A percentile compares a stretch with the other conserved stretches of the same genome.
Evolutionary conservation across 1,139 yeast species (phyloP).

Genomic region (Blastobotrys apis): DNA sequence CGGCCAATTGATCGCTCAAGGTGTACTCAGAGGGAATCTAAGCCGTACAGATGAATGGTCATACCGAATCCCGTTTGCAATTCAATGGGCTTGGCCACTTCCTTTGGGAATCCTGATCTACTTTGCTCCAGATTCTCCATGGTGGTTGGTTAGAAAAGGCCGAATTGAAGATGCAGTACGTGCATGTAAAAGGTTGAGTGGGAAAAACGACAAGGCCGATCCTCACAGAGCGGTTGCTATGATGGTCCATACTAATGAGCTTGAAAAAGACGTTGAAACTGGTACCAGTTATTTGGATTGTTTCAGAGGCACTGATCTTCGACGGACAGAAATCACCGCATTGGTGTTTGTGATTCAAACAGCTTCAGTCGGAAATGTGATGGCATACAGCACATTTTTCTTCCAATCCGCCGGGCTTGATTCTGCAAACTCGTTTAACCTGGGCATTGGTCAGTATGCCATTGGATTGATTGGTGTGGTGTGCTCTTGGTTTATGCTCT

Average conservation of each 20-base stretch:
- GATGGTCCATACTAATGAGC: slow-evolving; percentile 38
- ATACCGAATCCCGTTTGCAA: slow-evolving; percentile 45
- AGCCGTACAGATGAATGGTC: slow-evolving; percentile 26
- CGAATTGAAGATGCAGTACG: slow-evolving; percentile 30
- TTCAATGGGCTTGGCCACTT: slow-evolving; percentile 63
- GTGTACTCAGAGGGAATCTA: slow-evolving; percentile 19
- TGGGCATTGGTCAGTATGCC: slow-evolving; percentile 25
- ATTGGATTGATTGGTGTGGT: slow-evolving; percentile 50
- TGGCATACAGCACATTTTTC: slow-evolving; percentile 21
- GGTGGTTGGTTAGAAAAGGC: slow-evolving; percentile 46
- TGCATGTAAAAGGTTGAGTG: slow-evolving; percentile 12
- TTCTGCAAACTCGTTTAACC: slow-evolving; percentile 18
- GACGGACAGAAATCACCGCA: slow-evolving; percentile 50
- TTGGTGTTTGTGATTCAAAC: slow-evolving; percentile 7
- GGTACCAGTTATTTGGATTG: slow-evolving; percentile 28
- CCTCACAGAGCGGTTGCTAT: slow-evolving; percentile 38
- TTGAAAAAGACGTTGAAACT: slow-evolving; percentile 7
- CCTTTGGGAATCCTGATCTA: slow-evolving; percentile 47
- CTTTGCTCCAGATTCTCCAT: slow-evolving; percentile 55
- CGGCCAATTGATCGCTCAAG: slow-evolving; percentile 37
- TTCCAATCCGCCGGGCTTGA: slow-evolving; percentile 23
- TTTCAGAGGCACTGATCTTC: slow-evolving; percentile 45
- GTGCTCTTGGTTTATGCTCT: slow-evolving; percentile 48
- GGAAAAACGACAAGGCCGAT: slow-evolving; percentile 31
- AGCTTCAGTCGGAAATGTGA: slow-evolving; percentile 29